Base-by-base conservation (phyloP, 2,329 filamentous ascomycete species). In the Cytospora leucostoma region DNA sequence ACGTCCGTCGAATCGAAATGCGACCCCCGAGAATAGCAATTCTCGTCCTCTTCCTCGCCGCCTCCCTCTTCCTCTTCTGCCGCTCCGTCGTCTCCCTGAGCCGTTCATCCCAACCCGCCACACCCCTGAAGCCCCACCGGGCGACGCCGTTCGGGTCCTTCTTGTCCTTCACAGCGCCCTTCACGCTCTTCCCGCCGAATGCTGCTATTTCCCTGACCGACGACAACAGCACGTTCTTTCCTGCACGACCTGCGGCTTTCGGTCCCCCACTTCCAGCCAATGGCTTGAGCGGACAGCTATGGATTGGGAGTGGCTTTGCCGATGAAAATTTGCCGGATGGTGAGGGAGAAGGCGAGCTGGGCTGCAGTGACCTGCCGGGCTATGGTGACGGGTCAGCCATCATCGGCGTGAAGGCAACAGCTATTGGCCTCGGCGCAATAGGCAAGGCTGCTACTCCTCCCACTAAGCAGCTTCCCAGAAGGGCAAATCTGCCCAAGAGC, bases 161-260 rank as follows among this genome's bases (percentile, higher is more conserved):
- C 67, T 87, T 91, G 76, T 88, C 88, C 67, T 90, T 91, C 75
- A 87, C 87, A 64, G 82, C 88, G 6, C 89, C 93, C 0, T 91
- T 93, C 67, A 93, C 92, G 21, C 86, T 99, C 27, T 99, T 99
- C 74, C 93, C 94, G 5, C 93, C 93, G 4, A 97, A 95, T 68
- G 95, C 95, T 55, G 91, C 96, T 71, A 97, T 99, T 74, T 97
- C 92, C 75, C 84, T 99, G 66, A 97, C 93, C 72, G 93, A 98
- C 76, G 95, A 99, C 77, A 99, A 99, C 76, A 97, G 92, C 69
- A 99, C 95, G 13, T 96, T 96, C 70, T 99, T 99, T 78, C 83
- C 96, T 61, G 93, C 95, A 51, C 85, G 95, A 56, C 95, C 95
- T 65, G 95, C 95, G 59, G 93, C 92, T 47, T 99, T 98, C 77